Evolutionary conservation across 1,284 basidiomycete species (phyloP), one percentile per base, ranked within the genome.

Genomic region (Marasmius sp.): DNA sequence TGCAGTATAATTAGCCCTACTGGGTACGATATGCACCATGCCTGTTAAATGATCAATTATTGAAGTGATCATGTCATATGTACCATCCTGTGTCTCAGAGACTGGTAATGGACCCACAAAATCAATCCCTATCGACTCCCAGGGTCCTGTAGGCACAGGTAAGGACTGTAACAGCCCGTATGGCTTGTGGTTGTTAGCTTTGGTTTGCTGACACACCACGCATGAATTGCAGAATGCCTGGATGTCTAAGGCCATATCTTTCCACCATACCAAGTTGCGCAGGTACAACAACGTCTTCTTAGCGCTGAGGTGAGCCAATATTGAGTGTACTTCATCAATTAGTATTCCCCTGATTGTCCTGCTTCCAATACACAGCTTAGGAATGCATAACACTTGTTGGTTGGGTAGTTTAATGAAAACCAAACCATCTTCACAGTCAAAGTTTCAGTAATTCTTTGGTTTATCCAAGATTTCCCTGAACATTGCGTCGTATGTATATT

Each of bases 31-130:
- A 58, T 76, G 74, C 16, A 72, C 71, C 69, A 74, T 72, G 1
- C 65, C 68, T 0, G 74, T 73, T 0, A 79, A 63, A 4, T 72
- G 70, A 62, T 74, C 69, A 14, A 79, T 75, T 0, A 79, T 63
- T 0, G 76, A 72, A 0, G 70, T 68, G 0, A 75, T 67, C 47
- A 65, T 62, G 58, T 78, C 72, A 58, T 66, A 76, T 3, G 64
- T 57, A 2, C 70, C 70, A 50, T 74, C 36, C n/a, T 67, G 55
- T 36, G 66, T 70, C 18, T 64, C 59, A 0, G 75, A 75, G 7
- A 65, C 55, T 0, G 72, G 76, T 8, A 80, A 60, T 0, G 74
- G 76, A 1, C 76, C 74, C 1, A 79, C 72, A 52, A 78, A 78
- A 59, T 78, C 76, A 20, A 79, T 72, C 0, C 70, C 72, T 0